phyloP scores from a whole-genome alignment of 371 early-diverging fungal species.

The Entomophthora muscae region DNA sequence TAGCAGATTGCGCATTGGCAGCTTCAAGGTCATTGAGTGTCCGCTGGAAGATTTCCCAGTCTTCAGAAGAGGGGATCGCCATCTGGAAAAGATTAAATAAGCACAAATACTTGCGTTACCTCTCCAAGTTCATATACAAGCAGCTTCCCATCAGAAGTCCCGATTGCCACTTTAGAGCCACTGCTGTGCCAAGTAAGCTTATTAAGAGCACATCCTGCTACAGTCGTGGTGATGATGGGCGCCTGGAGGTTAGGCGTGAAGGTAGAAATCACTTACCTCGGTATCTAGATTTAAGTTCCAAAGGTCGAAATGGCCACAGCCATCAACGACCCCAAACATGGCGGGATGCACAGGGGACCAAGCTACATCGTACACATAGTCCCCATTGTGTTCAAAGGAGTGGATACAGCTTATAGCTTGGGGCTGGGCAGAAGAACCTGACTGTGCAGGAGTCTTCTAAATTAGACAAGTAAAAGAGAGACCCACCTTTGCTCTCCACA shows the following conservation, averaged over 20 bases:
- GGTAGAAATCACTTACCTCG: slow-evolving; percentile 30
- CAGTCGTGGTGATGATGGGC: slow-evolving; percentile 44
- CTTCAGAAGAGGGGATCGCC: slow-evolving; percentile 38
- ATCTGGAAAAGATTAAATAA: too few species aligned
- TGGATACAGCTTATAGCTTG: slow-evolving; percentile 42
- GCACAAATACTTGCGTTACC: not conserved
- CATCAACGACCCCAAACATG: slow-evolving; percentile 82
- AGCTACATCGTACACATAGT: slow-evolving; percentile 88
- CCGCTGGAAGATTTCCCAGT: slow-evolving; percentile 45
- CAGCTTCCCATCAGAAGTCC: slow-evolving; percentile 75
- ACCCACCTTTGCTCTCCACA: slow-evolving; percentile 74
- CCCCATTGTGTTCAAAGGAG: slow-evolving; percentile 81
- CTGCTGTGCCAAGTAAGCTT: slow-evolving; percentile 83
- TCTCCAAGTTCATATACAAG: slow-evolving; percentile 52
- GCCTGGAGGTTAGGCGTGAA: slow-evolving; percentile 17
- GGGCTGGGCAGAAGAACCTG: slow-evolving; percentile 34
- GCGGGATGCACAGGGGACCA: slow-evolving; percentile 94
- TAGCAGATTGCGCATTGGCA: slow-evolving; percentile 5
- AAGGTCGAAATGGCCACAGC: slow-evolving; percentile 68
- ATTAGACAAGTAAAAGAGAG: not conserved
- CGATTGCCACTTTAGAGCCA: slow-evolving; percentile 62
- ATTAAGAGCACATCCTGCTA: slow-evolving; percentile 66
- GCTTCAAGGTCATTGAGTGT: slow-evolving; percentile 27
- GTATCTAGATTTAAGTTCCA: slow-evolving; percentile 82
- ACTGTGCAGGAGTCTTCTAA: slow-evolving; percentile 34